Percentiles rank a stretch among this genome's conserved stretches.
phyloP scores from a whole-genome alignment of 1,284 basidiomycete species.

The Melampsora abietis-canadensis region DNA sequence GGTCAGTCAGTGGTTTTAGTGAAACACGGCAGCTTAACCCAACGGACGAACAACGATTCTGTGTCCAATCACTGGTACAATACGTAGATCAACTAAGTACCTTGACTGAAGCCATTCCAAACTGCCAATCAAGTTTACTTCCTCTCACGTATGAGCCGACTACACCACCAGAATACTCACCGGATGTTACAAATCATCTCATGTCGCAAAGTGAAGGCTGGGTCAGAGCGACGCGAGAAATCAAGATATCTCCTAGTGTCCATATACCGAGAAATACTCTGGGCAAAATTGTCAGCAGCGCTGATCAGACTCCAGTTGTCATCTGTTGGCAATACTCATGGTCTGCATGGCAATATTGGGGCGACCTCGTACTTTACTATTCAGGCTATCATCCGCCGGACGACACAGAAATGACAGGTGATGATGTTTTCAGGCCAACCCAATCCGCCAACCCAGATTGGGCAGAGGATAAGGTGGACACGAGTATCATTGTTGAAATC shows the following conservation, averaged over 20 bases:
- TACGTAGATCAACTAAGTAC: constrained; percentile 34
- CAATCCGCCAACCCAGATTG: constrained; percentile 21
- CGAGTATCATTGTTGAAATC: constrained; percentile 24
- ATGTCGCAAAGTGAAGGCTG: constrained; percentile 27
- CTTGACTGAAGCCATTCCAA: constrained; percentile 36
- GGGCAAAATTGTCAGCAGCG: constrained; percentile 33
- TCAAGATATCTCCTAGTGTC: constrained; percentile 32
- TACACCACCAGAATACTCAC: constrained; percentile 3
- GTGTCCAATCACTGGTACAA: constrained; percentile 18
- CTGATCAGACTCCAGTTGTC: constrained; percentile 30
- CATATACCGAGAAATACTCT: constrained; percentile 32
- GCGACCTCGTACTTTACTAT: constrained; percentile 22
- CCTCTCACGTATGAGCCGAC: constrained; percentile 38
- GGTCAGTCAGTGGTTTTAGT: constrained; percentile 38
- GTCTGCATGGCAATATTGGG: constrained; percentile 43
- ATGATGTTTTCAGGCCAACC: constrained; percentile 31
- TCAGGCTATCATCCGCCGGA: constrained; percentile 13
- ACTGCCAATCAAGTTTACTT: constrained; percentile 22
- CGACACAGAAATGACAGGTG: background rate
- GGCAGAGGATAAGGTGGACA: constrained; percentile 31
- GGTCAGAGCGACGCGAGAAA: constrained; percentile 37
- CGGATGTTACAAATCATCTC: constrained; percentile 8
- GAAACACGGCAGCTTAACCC: constrained; percentile 13
- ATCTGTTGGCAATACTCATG: constrained; percentile 41
- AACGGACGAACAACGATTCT: constrained; percentile 6